These are phyloP conservation scores for Amborella trichopoda DNA, from an alignment of 164 flowering plant species.

Conservation along the genomic window DNA sequence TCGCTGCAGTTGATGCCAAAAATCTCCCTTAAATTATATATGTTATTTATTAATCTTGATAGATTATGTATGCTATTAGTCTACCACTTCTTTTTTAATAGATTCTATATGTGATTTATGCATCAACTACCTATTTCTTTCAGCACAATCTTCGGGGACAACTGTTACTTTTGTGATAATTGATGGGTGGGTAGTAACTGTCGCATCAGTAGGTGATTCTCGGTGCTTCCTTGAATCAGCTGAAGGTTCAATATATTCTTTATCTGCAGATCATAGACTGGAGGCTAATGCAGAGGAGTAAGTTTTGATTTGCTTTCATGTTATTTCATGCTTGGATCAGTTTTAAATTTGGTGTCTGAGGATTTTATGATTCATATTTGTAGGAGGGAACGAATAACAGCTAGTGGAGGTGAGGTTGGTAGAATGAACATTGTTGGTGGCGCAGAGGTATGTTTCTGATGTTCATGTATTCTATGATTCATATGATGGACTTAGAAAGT, in stretches of 20 bases:
- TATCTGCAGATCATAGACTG: conserved; percentile 95
- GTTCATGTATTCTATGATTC: too few relatives aligned
- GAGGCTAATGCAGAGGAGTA: conserved; percentile 88
- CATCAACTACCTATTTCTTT: conserved; percentile 4
- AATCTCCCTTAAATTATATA: too few relatives aligned
- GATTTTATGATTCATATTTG: neutral
- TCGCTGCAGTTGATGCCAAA: too few relatives aligned
- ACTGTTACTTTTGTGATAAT: conserved; percentile 89
- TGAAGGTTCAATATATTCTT: conserved; percentile 66
- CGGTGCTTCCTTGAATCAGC: conserved; percentile 89
- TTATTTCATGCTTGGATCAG: too few relatives aligned
- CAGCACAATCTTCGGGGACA: conserved; percentile 92
- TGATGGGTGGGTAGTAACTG: conserved; percentile 92
- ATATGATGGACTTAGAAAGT: too few relatives aligned
- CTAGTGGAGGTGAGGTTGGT: conserved; percentile 98
- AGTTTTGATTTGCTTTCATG: conserved; percentile 14
- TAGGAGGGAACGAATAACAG: conserved; percentile 77
- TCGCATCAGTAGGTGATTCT: conserved; percentile 98
- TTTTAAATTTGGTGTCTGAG: too few relatives aligned
- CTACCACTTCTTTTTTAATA: too few relatives aligned
- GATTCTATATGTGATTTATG: too few relatives aligned
- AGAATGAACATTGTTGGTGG: conserved; percentile 90
- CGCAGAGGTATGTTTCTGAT: conserved; percentile 52
- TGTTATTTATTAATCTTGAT: too few relatives aligned
- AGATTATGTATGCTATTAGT: too few relatives aligned